Percentiles rank a stretch among this genome's conserved stretches.
These are phyloP conservation scores for Mrakia hoshinonis DNA, from an alignment of 768 basidiomycete species.

Conservation along the genomic window DNA sequence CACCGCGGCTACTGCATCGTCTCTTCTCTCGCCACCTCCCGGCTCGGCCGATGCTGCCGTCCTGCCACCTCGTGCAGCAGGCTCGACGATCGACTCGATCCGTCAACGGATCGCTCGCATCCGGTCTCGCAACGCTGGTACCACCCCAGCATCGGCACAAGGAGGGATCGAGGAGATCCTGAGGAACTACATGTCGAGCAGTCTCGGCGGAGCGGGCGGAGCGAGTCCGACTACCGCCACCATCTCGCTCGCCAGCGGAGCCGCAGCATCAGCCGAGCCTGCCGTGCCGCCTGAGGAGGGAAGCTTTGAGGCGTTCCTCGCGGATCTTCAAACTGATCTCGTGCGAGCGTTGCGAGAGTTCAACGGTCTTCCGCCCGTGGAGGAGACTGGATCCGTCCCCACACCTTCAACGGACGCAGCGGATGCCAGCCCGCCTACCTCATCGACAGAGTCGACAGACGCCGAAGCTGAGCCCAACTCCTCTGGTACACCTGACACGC, in stretches of 20 bases:
- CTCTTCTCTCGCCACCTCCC: constrained; percentile 6
- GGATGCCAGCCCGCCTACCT: not conserved
- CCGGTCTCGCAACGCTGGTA: not conserved
- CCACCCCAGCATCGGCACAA: not conserved
- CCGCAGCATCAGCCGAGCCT: not conserved
- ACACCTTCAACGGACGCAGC: not conserved
- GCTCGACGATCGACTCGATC: constrained; percentile 2
- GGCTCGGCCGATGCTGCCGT: not conserved
- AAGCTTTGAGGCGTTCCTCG: constrained; percentile 25
- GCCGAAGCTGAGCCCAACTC: too few relatives aligned
- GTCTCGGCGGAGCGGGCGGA: not conserved
- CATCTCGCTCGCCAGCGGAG: not conserved
- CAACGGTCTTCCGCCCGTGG: constrained; percentile 12
- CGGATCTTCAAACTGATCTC: constrained; percentile 13
- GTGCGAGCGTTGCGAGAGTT: constrained; percentile 21
- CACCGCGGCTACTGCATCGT: constrained; percentile 24
- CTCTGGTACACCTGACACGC: not conserved
- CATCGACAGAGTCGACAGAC: too few relatives aligned
- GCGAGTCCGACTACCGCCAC: not conserved
- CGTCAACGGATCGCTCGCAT: not conserved
- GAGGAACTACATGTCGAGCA: constrained; percentile 11
- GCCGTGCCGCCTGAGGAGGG: not conserved
- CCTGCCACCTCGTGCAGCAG: not conserved
- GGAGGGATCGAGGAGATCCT: constrained; percentile 11
- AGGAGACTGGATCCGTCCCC: not conserved